These are phyloP conservation scores for Toxicodendron radicans DNA, from an alignment of 345 rosid genomes.

Conservation along the genomic window DNA sequence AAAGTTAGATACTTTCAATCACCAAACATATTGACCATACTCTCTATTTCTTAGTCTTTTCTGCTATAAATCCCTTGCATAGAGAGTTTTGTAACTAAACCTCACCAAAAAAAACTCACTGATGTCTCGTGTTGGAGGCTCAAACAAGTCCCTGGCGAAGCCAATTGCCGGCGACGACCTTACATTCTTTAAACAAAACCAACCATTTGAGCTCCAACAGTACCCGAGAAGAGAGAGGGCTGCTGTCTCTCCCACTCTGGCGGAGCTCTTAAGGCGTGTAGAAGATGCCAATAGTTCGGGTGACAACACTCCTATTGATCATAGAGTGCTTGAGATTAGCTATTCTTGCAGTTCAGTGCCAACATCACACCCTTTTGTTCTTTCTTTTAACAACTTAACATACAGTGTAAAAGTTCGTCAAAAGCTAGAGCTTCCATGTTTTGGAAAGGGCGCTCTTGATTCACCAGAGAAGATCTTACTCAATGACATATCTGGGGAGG, in stretches of 20 bases:
- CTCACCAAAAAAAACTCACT: neutral
- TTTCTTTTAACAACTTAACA: slow-evolving; percentile 61
- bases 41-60: slow-evolving; percentile 6
- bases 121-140: slow-evolving; percentile 35
- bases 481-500: slow-evolving; percentile 60
- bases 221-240: slow-evolving; percentile 30
- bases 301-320: slow-evolving; percentile 22
- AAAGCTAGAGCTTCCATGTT: slow-evolving; percentile 38
- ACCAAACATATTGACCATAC: slow-evolving; percentile 53
- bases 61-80: slow-evolving; percentile 21
- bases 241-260: slow-evolving; percentile 47
- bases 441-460: slow-evolving; percentile 23
- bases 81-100: slow-evolving; percentile 25
- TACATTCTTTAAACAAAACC: slow-evolving; percentile 38
- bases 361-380: slow-evolving; percentile 62
- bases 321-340: slow-evolving; percentile 37
- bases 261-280: slow-evolving; percentile 60
- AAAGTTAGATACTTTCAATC: slow-evolving; percentile 48
- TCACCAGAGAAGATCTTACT: slow-evolving; percentile 47
- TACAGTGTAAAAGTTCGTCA: slow-evolving; percentile 60
- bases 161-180: slow-evolving; percentile 27
- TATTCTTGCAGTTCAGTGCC: slow-evolving; percentile 43
- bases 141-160: slow-evolving; percentile 31
- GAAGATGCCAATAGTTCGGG: slow-evolving; percentile 48
- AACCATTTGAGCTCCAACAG: slow-evolving; percentile 43